These are phyloP conservation scores for Lodderomyces oxycetoniae DNA, from an alignment of 1,139 yeast genomes.

Conservation along the genomic window DNA sequence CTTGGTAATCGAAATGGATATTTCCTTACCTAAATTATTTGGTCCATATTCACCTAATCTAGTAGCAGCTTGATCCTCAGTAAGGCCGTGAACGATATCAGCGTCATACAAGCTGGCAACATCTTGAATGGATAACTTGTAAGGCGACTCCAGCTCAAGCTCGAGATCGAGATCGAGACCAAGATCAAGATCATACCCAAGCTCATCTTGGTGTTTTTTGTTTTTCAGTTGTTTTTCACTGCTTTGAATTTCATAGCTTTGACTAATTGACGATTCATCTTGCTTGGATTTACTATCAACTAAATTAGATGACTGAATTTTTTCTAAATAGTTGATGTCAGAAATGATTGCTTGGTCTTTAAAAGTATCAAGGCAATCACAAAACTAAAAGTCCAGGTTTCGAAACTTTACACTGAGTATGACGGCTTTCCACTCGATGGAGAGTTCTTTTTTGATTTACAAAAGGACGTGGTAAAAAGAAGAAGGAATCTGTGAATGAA, in stretches of 20 bases:
- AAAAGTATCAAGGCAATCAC: too few relatives aligned
- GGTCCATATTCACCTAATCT: conserved; percentile 41
- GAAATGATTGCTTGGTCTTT: too few relatives aligned
- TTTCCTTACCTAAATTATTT: conserved; percentile 60
- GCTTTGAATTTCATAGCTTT: conserved; percentile 12
- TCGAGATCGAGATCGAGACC: too few relatives aligned
- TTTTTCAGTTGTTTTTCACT: conserved; percentile 10
- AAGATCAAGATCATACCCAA: too few relatives aligned
- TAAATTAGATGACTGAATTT: background rate
- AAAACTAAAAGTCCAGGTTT: too few relatives aligned
- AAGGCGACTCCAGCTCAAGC: conserved; percentile 21
- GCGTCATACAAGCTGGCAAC: conserved; percentile 38
- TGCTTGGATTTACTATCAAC: background rate
- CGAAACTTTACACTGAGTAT: too few relatives aligned
- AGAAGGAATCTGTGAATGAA: too few relatives aligned
- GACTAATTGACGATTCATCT: conserved; percentile 9
- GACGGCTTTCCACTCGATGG: too few relatives aligned
- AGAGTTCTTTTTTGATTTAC: too few relatives aligned
- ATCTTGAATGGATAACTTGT: conserved; percentile 31
- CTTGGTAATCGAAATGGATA: conserved; percentile 49
- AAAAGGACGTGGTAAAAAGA: too few relatives aligned
- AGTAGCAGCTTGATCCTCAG: conserved; percentile 29
- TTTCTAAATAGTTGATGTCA: too few relatives aligned
- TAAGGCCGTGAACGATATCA: conserved; percentile 44
- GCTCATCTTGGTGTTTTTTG: background rate